These are phyloP conservation scores for Colletotrichum agaves DNA, from an alignment of 2,329 filamentous ascomycete species.

Conservation along the genomic window DNA sequence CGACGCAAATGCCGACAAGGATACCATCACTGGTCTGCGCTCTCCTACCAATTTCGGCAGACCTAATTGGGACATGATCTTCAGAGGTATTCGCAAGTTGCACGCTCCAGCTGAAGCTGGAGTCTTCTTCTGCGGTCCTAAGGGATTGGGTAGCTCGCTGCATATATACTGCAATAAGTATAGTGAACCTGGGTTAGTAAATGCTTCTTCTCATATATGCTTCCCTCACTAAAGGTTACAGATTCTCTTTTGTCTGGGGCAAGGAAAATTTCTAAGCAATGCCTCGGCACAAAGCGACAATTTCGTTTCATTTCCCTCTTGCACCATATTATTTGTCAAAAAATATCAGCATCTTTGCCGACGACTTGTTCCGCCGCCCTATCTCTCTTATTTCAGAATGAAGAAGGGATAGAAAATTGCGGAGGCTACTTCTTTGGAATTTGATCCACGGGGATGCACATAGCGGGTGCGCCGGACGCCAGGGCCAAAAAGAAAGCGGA, in stretches of 20 bases:
- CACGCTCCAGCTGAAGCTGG: conserved; percentile 78
- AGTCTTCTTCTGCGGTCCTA: conserved; percentile 89
- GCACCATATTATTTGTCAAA: conserved; percentile 33
- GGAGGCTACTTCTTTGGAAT: conserved; percentile 16
- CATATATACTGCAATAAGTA: conserved; percentile 91
- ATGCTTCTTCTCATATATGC: not conserved
- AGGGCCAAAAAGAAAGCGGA: conserved; percentile 12
- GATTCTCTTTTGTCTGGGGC: conserved; percentile 75
- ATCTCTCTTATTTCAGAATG: not conserved
- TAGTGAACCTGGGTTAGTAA: conserved; percentile 79
- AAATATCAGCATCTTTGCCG: conserved; percentile 28
- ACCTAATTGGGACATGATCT: conserved; percentile 92
- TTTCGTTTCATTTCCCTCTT: conserved; percentile 36
- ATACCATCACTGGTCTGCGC: conserved; percentile 84
- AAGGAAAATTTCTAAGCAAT: conserved; percentile 72
- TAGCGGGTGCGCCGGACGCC: conserved; percentile 34
- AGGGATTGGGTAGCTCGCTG: conserved; percentile 78
- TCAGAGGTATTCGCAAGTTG: conserved; percentile 83
- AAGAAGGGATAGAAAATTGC: not conserved
- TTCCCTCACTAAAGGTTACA: conserved; percentile 43
- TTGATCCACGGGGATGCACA: conserved; percentile 26
- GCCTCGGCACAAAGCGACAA: conserved; percentile 22
- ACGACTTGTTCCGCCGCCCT: not conserved
- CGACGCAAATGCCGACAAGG: conserved; percentile 84
- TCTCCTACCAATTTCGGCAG: conserved; percentile 87